Base-by-base conservation (phyloP, 495 filamentous ascomycete genomes). In the Mycothermus thermophilus region DNA sequence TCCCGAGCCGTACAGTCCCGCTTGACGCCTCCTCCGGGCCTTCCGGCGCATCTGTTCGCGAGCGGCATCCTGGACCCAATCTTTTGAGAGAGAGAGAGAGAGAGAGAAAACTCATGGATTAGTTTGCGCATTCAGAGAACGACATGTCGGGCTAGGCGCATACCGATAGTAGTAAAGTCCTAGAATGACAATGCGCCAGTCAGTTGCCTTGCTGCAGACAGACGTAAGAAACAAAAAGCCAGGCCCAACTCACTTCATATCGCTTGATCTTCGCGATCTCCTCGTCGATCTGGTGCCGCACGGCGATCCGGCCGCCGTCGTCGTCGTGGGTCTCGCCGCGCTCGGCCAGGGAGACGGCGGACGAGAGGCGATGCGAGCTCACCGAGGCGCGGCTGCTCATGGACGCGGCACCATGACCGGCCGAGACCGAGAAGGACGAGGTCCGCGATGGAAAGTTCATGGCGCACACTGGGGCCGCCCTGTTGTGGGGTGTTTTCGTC, bases 11-110 rank as follows among this genome's bases (percentile, higher is more conserved):
- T 81, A 86, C 46, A 81, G 80, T 3, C 82, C 78, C 13, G 72
- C 77, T 11, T 74, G 74, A 43, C 78, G 77, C 62, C 74, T 76
- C 48, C 79, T 70, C 51, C 77, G 67, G 13, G 80, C 73, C 48
- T 81, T 80, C 32, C 87, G 71, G 30, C 87, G 74, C 34, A 80
- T 59, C 55, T 93, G 83, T 56, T 93, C 90, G 30, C 86, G 78
- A 10, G 87, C 79, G 2, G 88, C 88, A 74, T 97, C 90, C 54
- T 97, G 86, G 1, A 97, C 86, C 90, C 90, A 97, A 56, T 97
- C 87, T 71, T 31, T 6, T n/a, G n/a, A n/a, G n/a, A n/a, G n/a
- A n/a, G 17, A n/a, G n/a, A n/a, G n/a, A n/a, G n/a, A n/a, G n/a
- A n/a, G n/a, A n/a, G n/a, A n/a, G n/a, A n/a, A n/a, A 18, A 6